Base-by-base conservation (phyloP, 495 filamentous ascomycete species). In the Cairneyella variabilis region DNA sequence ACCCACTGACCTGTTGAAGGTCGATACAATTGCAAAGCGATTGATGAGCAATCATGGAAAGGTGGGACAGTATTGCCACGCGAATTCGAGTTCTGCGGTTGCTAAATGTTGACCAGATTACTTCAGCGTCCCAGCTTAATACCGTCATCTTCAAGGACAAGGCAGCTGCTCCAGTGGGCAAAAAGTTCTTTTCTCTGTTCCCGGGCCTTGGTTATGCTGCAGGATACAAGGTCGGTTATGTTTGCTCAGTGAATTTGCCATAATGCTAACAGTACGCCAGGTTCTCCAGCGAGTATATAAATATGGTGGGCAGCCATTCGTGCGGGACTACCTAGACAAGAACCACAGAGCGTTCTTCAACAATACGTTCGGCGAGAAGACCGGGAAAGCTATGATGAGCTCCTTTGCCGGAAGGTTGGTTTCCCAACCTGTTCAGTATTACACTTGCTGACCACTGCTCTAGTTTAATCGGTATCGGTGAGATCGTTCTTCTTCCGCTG, bases 11-110 rank as follows among this genome's bases (percentile, higher is more conserved):
- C 45, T 16, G 46, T 30, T 37, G 36, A 66, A 93, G 89, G 90
- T 99, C 70, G 93, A 99, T 70, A 99, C 93, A 37, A 96, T 90
- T 53, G 91, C 93, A 42, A 99, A 99, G 77, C 89, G 93, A 41
- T 83, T 99, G 72, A 99, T 99, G 93, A 96, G 90, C 84, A 97
- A 99, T 70, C 86, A 96, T 65, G 80, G 80, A 60, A 58, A 61
- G 50, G 61, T 55, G 47, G 12, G 44, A 25, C 36, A 28, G 11
- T 45, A 50, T 2, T 10, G 22, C 11, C 23, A 6, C 5, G 40
- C 7, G 1, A 10, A 20, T 28, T 23, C 26, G 0, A 2, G 30
- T 14, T 12, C n/a, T 48, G 18, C 25, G 17, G 27, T 48, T 26
- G 23, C 32, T 43, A 47, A 58, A 42, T 32, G 4, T 17, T 38